phyloP scores from a whole-genome alignment of 225 moss, liverwort and hornwort genomes.

The Sphagnum contortum region DNA sequence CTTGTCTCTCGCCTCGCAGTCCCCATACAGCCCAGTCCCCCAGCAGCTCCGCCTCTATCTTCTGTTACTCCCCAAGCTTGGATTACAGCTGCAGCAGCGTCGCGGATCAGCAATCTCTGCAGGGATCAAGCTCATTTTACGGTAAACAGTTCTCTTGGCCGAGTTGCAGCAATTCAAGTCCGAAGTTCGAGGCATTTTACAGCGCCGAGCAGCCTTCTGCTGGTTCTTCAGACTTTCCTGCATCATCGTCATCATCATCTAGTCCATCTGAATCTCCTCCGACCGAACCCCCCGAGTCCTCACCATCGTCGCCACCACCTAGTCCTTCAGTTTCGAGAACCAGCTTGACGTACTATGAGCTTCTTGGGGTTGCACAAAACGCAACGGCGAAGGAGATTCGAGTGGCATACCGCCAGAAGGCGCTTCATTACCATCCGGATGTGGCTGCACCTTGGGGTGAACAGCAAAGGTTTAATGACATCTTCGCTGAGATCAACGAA shows the following conservation, averaged over 20 bases:
- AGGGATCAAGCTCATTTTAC: not conserved
- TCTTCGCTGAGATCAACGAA: constrained; percentile 6
- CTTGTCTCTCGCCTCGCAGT: no score
- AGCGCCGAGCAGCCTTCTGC: not conserved
- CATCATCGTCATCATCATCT: no score
- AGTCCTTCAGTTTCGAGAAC: not conserved
- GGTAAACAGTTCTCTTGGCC: not conserved
- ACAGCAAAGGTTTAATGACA: not conserved
- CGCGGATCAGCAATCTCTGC: constrained; percentile 2
- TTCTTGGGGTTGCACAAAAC: constrained; percentile 1
- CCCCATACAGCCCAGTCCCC: no score
- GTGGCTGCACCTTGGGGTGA: constrained; percentile 1
- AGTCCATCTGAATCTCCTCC: no score
- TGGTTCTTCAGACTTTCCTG: not conserved
- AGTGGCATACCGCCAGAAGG: constrained; percentile 3
- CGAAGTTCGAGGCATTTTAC: constrained; percentile 4
- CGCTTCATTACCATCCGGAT: constrained; percentile 7
- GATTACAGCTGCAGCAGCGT: not conserved
- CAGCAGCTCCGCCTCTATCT: constrained; percentile 1
- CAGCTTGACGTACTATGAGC: constrained; percentile 4
- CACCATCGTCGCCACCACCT: not conserved
- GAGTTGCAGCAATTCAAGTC: not conserved
- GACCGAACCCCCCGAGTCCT: no score
- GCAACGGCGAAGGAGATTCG: constrained; percentile 7
- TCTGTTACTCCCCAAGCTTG: not conserved